Base-by-base conservation (phyloP, 345 rosid species). In the Euphorbia peplus region DNA sequence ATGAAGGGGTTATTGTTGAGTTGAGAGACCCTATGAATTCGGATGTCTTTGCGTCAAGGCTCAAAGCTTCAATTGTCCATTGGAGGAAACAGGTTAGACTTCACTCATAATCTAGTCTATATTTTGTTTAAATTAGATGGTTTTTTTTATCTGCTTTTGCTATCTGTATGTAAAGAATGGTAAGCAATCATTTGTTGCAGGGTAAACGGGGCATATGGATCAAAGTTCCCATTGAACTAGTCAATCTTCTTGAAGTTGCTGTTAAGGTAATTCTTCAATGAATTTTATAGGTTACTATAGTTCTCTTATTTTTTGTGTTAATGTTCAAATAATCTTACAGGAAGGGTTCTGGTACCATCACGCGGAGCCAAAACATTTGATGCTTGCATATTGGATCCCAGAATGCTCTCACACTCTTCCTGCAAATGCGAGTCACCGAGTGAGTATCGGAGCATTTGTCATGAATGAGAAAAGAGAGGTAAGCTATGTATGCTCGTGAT, bases 291-390 rank as follows among this genome's bases (percentile, higher is more conserved):
- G 53, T 63, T 60, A 30, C 41, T 61, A 32, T 55, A 55, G 28
- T 41, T 8, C 15, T 42, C 57, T 18, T 72, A 41, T 25, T 61
- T 4, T 37, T 59, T 16, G 9, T 24, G 25, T 46, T 64, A 39
- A 14, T 14, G 37, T 42, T 30, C 53, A 37, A 24, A 73, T 42
- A 73, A 63, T 22, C 25, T 76, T 78, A 50, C 84, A 93, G 97
- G 90, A 93, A 80, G 98, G 96, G 66, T 91, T 91, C 70, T 87
- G 87, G 92, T 89, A 75, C 61, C 98, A 93, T 81, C 98, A 91
- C 71, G 98, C 98, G 4, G 97, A 93, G 78, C 84, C 86, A 25
- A 73, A 78, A 62, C 83, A 91, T 78, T 53, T 93, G 71, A 93
- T 93, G 98, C 95, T 91, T 67, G 90, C 76, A 44, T 76, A 82